These are phyloP conservation scores for Rhodotorula paludigena DNA, from an alignment of 768 basidiomycete species.

Conservation along the genomic window DNA sequence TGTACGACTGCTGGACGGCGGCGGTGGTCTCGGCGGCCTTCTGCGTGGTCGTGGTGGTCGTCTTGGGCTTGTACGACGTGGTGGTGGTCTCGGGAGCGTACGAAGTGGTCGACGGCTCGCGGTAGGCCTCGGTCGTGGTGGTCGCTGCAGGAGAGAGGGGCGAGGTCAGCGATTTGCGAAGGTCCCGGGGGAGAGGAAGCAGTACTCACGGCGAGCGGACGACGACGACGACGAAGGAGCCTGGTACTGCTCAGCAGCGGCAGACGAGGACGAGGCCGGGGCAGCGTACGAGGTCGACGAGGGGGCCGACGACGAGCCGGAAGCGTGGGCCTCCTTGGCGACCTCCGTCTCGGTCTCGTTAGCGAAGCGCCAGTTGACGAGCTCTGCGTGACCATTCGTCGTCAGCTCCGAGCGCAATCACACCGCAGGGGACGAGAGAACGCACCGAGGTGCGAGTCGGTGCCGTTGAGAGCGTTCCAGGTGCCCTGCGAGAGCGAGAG, in stretches of 20 bases:
- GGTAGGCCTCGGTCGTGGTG: constrained; percentile 29
- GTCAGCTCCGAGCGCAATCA: constrained; percentile 54
- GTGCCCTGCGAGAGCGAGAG: constrained; percentile 38
- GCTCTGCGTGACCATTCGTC: constrained; percentile 53
- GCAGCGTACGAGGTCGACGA: constrained; percentile 30
- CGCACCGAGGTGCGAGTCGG: constrained; percentile 14
- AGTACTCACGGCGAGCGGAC: constrained; percentile 8
- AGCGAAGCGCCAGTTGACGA: constrained; percentile 37
- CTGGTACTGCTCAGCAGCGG: constrained; percentile 10
- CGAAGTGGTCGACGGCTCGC: constrained; percentile 38
- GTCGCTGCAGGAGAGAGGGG: constrained; percentile 20
- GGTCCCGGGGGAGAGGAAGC: background rate
- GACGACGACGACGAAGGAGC: constrained; percentile 16
- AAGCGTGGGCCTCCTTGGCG: constrained; percentile 52
- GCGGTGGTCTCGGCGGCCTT: constrained; percentile 1
- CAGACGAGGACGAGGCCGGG: constrained; percentile 9
- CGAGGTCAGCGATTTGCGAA: background rate
- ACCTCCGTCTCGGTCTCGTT: constrained; percentile 43
- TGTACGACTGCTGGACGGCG: constrained; percentile 17
- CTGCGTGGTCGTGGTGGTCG: constrained; percentile 23
- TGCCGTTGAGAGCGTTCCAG: constrained; percentile 49
- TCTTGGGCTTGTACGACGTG: constrained; percentile 25
- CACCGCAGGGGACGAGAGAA: constrained; percentile 2
- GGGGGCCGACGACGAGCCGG: constrained; percentile 53
- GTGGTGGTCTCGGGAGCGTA: constrained; percentile 38